Evolutionary conservation across 2,329 filamentous ascomycete species (phyloP).

Genomic region (Exophiala bonariae): DNA sequence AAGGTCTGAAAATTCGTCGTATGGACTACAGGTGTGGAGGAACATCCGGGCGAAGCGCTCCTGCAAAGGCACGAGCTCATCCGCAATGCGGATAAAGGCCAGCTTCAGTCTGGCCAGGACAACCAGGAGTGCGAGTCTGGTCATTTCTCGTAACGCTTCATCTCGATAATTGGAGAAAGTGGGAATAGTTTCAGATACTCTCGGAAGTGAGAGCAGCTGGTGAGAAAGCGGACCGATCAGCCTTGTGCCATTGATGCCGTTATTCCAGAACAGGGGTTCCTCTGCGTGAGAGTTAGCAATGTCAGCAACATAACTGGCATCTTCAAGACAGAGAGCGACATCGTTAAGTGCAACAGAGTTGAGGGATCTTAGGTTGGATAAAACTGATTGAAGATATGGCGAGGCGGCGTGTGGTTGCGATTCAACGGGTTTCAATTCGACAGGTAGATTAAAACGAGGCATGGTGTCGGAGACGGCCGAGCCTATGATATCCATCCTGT

Average conservation of each 20-base stretch:
- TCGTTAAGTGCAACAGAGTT: no score
- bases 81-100: constrained; percentile 7
- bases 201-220: constrained; percentile 11
- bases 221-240: constrained; percentile 9
- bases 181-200: not conserved
- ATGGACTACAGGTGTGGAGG: no score
- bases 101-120: constrained; percentile 10
- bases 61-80: constrained; percentile 3
- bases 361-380: no score
- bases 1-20: no score
- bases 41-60: not conserved
- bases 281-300: no score
- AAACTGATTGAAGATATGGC: no score
- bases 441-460: no score
- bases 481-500: constrained; percentile 9
- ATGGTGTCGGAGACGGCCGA: not conserved
- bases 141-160: not conserved
- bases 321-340: no score
- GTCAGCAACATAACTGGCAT: no score
- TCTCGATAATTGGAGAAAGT: not conserved
- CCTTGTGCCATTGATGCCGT: constrained; percentile 2
- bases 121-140: constrained; percentile 10
- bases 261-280: constrained; percentile 6
- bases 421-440: no score
- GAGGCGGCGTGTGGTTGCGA: no score